Conservation (phyloP, 148 eudicot species). For the Beta vulgaris region DNA sequence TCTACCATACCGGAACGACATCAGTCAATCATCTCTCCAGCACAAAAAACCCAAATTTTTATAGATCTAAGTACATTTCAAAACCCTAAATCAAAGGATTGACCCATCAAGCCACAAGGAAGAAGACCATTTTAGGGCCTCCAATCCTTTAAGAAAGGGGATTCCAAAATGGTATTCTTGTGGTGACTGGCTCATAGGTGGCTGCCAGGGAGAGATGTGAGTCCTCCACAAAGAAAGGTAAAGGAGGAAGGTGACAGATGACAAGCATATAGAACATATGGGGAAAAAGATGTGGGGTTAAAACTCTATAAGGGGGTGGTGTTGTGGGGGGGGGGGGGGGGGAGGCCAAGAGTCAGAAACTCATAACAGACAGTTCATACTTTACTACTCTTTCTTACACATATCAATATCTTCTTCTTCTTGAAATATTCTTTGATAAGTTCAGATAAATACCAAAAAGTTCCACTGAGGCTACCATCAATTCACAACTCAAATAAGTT, state of each 20-base stretch:
- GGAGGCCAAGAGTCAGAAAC: neutral
- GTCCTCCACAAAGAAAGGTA: neutral
- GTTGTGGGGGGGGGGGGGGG: neutral
- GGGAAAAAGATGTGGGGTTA: neutral
- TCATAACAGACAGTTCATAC: neutral
- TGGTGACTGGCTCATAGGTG: neutral
- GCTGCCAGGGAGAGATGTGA: neutral
- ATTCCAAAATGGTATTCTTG: too few species aligned
- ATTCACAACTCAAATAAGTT: too few species aligned
- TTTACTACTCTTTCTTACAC: neutral
- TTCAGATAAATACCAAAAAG: too few species aligned
- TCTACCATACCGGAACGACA: neutral
- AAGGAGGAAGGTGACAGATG: neutral
- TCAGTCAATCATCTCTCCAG: neutral
- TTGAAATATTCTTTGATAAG: too few species aligned
- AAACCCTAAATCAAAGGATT: neutral
- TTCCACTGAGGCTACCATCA: too few species aligned
- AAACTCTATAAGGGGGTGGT: too few species aligned
- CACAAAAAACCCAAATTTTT: neutral
- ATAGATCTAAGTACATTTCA: neutral
- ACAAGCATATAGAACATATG: neutral
- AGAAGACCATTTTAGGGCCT: neutral
- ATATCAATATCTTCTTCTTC: neutral
- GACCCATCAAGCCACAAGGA: neutral
- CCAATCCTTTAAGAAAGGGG: neutral